A percentile compares a stretch with the other conserved stretches of the same genome.
These are phyloP conservation scores for Pichia scutulata DNA, from an alignment of 805 yeast genomes.

Conservation along the genomic window DNA sequence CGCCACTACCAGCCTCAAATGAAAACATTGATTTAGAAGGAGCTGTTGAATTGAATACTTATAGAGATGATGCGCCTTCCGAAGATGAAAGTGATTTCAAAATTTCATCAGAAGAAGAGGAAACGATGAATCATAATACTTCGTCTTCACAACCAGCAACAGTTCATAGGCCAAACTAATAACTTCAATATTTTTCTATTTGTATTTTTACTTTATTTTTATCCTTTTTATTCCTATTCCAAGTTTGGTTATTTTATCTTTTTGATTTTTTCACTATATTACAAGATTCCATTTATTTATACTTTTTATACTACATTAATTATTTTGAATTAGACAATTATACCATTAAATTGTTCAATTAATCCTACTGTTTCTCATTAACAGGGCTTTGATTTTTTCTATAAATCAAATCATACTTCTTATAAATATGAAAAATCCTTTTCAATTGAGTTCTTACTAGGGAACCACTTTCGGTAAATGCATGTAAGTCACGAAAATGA, in stretches of 20 bases:
- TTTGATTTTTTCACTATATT: too few species aligned
- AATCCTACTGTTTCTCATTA: not conserved
- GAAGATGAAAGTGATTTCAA: not conserved
- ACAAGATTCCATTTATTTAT: too few species aligned
- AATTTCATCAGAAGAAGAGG: not conserved
- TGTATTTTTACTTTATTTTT: too few species aligned
- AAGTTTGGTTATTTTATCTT: not conserved
- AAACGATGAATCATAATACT: not conserved
- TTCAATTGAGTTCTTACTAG: not conserved
- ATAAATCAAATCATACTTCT: not conserved
- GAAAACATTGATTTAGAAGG: constrained; percentile 1
- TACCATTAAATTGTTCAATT: not conserved
- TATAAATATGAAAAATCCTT: not conserved
- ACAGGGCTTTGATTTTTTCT: not conserved
- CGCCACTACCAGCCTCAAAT: not conserved
- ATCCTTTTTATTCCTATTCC: too few species aligned
- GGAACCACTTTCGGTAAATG: not conserved
- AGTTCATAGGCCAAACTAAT: not conserved
- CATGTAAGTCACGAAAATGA: not conserved
- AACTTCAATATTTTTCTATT: too few species aligned
- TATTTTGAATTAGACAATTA: not conserved
- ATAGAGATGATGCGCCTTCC: not conserved
- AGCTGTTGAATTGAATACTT: not conserved
- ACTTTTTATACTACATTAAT: too few species aligned
- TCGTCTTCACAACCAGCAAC: not conserved